Percentiles rank a stretch among this genome's conserved stretches.
These are phyloP conservation scores for Cucurbita ficifolia DNA, from an alignment of 306 rosid species.

Conservation along the genomic window DNA sequence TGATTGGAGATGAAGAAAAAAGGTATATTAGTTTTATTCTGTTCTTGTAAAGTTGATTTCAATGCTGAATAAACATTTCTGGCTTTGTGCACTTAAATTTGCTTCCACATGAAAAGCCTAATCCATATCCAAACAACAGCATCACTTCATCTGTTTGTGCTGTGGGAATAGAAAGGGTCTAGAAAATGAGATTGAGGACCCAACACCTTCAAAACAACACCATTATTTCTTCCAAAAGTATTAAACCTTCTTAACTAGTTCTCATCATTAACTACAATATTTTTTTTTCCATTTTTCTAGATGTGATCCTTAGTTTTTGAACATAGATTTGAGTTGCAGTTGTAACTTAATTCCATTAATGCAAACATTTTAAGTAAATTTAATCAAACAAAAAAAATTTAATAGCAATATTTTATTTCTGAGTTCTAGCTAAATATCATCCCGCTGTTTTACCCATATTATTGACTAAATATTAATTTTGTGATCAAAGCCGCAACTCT, in stretches of 20 bases:
- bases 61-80: neutral
- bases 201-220: neutral
- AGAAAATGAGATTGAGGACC: neutral
- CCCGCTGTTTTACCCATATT: too few species aligned
- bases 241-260: too few species aligned
- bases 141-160: neutral
- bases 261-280: neutral
- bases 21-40: neutral
- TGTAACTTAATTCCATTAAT: too few species aligned
- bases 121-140: neutral
- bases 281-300: neutral
- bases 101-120: neutral
- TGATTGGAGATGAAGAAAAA: neutral
- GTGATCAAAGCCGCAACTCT: too few species aligned
- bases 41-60: neutral
- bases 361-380: neutral
- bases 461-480: too few species aligned
- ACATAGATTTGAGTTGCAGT: neutral
- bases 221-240: neutral
- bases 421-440: too few species aligned
- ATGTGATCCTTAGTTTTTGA: neutral
- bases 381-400: neutral
- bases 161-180: neutral
- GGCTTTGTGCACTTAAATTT: neutral
- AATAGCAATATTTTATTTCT: too few species aligned